Evolutionary conservation across 345 rosid species (phyloP), one percentile per base, ranked within the genome.

Genomic region (Cardamine resedifolia): DNA sequence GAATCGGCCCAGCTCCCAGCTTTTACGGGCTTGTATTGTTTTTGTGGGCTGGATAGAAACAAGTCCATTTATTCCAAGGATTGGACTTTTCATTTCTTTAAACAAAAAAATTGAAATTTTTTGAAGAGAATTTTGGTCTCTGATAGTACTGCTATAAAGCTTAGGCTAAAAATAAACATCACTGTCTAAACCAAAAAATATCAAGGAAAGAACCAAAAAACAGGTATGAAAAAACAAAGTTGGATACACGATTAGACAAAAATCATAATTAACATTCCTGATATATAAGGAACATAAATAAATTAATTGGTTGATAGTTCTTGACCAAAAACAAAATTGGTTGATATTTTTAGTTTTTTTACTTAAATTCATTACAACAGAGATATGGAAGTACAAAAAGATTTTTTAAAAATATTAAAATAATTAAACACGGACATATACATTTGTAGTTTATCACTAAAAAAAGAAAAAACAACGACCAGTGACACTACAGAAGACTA

Each of bases 1-100:
- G 19, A n/a, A 38, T 19, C 5, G 75, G 68, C 76, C 76, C 69
- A 62, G 9, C 14, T 52, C 10, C 49, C 19, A 28, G 1, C 4
- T 4, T 21, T 36, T 38, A 2, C 44, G 31, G 68, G 68, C 55
- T 63, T 61, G 0, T 26, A 43, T 26, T 43, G 24, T 10, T 62
- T 62, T 27, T 23, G 20, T 60, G 66, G 66, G 50, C 66, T 41
- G 6, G 9, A 20, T 11, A 36, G 1, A 58, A 58, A 58, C 64
- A 5, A 38, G 12, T 36, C 19, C 31, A 14, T 59, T 38, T 59
- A 53, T 27, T 53, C 58, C 58, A 51, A 47, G 18, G 18, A 18
- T 10, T 10, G 41, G 41, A 33, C 11, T 33, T 33, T 33, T 33
- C 11, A 9, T 33, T 9, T 9, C 11, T 2, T 8, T 2, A 31